Percentiles rank a stretch among this genome's conserved stretches.
These are phyloP conservation scores for Colletotrichum simmondsii DNA, from an alignment of 2,329 filamentous ascomycete species.

Conservation along the genomic window DNA sequence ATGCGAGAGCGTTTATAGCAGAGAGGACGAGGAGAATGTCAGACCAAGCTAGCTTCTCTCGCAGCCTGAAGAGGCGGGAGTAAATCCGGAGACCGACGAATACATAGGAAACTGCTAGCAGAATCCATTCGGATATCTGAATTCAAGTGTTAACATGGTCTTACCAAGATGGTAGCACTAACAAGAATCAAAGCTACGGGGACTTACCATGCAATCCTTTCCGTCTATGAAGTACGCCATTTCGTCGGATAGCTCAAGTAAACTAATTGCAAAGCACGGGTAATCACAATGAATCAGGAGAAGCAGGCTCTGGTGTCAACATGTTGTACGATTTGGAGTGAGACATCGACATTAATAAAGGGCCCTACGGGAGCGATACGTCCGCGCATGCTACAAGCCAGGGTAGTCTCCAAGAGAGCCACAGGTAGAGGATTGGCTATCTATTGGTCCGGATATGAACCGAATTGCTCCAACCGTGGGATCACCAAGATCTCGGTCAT, in stretches of 20 bases:
- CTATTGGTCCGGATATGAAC: conserved; percentile 8
- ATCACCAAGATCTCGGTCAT: neutral
- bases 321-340: neutral
- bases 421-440: neutral
- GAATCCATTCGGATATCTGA: conserved; percentile 47
- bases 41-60: conserved; percentile 42
- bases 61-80: conserved; percentile 43
- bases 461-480: neutral
- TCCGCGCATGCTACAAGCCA: neutral
- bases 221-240: conserved; percentile 39
- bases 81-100: conserved; percentile 45
- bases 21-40: conserved; percentile 43
- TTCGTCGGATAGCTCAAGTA: neutral
- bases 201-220: conserved; percentile 39
- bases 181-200: neutral
- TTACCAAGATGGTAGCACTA: neutral
- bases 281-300: neutral
- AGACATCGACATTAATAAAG: neutral
- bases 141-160: neutral
- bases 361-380: neutral
- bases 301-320: neutral
- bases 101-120: conserved; percentile 40
- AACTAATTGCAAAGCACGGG: neutral
- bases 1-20: conserved; percentile 42
- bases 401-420: neutral